These are phyloP conservation scores for Saitoella complicata DNA, from an alignment of 805 yeast species.

Conservation along the genomic window DNA sequence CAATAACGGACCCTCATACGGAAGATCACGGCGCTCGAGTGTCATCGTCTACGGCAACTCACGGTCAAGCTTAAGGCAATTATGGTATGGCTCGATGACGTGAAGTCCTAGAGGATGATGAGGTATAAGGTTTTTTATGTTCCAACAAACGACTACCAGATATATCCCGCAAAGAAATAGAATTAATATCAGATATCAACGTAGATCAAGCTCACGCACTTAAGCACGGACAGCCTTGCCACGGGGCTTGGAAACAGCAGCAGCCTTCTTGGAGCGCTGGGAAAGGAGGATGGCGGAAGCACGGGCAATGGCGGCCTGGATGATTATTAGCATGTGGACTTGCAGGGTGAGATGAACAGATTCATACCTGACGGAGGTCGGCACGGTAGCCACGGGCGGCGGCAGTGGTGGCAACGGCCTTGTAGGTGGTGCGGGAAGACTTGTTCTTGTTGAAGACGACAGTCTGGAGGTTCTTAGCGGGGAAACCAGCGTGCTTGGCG, in stretches of 20 bases:
- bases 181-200: no score
- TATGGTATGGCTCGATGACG: no score
- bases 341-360: not conserved
- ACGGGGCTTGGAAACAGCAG: conserved; percentile 6
- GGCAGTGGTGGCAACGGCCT: conserved; percentile 27
- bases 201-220: no score
- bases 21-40: no score
- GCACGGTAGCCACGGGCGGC: conserved; percentile 32
- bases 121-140: no score
- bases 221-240: no score
- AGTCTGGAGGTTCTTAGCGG: conserved; percentile 26
- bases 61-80: no score
- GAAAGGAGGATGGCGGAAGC: conserved; percentile 29
- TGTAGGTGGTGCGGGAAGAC: conserved; percentile 29
- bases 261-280: conserved; percentile 25
- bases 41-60: no score
- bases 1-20: no score
- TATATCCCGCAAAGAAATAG: no score
- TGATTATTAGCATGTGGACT: not conserved
- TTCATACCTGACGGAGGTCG: conserved; percentile 22
- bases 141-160: no score
- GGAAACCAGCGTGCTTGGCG: conserved; percentile 32
- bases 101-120: no score
- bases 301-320: conserved; percentile 33
- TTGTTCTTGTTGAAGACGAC: conserved; percentile 28